Conservation (phyloP, 2,329 filamentous ascomycete species). For the Xylaria sp. region DNA sequence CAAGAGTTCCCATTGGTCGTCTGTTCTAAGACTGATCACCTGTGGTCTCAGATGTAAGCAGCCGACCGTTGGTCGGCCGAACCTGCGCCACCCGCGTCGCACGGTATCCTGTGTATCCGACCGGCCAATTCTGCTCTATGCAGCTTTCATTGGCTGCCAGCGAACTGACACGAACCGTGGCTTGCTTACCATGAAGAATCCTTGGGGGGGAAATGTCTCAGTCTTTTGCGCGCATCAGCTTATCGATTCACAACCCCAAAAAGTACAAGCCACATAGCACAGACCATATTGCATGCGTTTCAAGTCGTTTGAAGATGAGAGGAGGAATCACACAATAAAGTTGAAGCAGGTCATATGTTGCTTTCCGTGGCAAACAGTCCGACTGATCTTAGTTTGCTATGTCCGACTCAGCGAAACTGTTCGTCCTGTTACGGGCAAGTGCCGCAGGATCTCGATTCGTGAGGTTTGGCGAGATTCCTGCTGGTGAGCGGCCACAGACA, state of each 20-base stretch:
- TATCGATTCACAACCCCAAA: background rate
- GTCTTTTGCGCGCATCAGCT: background rate
- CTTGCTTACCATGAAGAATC: background rate
- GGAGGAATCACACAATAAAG: background rate
- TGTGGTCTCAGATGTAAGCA: conserved; percentile 17
- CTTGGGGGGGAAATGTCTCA: background rate
- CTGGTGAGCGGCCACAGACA: background rate
- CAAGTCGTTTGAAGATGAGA: background rate
- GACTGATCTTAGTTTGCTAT: background rate
- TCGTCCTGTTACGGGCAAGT: background rate
- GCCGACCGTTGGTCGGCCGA: conserved; percentile 10
- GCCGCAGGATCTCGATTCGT: background rate
- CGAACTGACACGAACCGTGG: background rate
- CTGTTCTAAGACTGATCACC: background rate
- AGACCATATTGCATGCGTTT: background rate
- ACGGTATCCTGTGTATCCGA: conserved; percentile 18
- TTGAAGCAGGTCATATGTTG: conserved; percentile 4
- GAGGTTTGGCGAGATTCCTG: background rate
- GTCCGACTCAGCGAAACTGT: conserved; percentile 20
- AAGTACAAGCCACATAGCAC: background rate
- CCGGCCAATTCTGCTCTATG: background rate
- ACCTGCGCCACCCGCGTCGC: conserved; percentile 15
- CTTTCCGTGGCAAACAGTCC: conserved; percentile 23
- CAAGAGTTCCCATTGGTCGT: background rate
- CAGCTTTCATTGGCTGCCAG: background rate